Evolutionary conservation across 139 green algal genomes (phyloP).

Genomic region (Tetradesmus obliquus): DNA sequence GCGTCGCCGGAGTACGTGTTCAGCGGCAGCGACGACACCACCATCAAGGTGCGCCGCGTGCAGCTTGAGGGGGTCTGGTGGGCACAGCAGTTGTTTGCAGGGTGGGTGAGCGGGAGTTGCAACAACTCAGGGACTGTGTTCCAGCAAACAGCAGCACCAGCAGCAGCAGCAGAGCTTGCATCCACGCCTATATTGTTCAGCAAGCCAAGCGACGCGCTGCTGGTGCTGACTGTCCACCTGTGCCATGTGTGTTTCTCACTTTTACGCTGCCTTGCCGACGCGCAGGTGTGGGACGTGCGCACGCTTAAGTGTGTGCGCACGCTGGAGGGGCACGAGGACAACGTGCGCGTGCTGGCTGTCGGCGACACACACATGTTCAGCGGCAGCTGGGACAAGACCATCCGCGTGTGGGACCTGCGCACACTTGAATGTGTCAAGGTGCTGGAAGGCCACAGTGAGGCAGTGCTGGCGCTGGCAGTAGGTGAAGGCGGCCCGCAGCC

Average conservation of each 20-base stretch:
- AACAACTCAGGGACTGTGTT: no score
- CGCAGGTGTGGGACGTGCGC: constrained; percentile 83
- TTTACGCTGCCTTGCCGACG: background rate
- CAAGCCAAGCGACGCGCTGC: no score
- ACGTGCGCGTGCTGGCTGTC: constrained; percentile 92
- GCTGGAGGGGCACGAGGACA: constrained; percentile 93
- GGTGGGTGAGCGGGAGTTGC: no score
- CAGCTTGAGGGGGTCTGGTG: no score
- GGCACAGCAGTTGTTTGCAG: no score
- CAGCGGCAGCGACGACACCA: constrained; percentile 91
- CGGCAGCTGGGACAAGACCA: constrained; percentile 95
- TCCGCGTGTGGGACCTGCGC: constrained; percentile 86
- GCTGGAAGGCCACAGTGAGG: constrained; percentile 93
- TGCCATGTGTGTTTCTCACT: background rate
- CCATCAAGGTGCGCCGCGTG: constrained; percentile 69
- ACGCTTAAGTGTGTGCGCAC: constrained; percentile 87
- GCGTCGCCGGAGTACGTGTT: constrained; percentile 81
- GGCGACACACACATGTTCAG: constrained; percentile 83
- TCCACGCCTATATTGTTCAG: no score
- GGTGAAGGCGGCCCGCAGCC: background rate
- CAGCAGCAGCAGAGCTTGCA: no score
- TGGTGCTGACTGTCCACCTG: background rate
- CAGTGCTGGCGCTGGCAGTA: constrained; percentile 89
- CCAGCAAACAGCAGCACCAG: no score
- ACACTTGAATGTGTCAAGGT: constrained; percentile 81